Evolutionary conservation across 768 basidiomycete species (phyloP).

Genomic region (Crepidotus variabilis): DNA sequence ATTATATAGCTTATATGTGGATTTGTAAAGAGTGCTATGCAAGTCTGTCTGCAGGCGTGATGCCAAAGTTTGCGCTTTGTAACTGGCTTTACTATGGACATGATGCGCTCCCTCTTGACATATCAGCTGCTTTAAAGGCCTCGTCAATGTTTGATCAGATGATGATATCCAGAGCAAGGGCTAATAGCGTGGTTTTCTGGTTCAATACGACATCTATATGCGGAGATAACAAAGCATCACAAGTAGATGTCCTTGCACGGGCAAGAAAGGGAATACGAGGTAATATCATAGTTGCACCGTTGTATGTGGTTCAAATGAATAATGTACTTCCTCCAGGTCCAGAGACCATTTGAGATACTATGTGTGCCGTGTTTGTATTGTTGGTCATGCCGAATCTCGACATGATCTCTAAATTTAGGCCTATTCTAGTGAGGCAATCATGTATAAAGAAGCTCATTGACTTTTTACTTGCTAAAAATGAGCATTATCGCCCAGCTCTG

Average conservation of each 20-base stretch:
- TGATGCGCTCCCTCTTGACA: constrained; percentile 9
- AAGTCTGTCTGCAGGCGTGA: not conserved
- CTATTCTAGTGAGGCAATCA: constrained; percentile 7
- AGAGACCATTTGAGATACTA: constrained; percentile 6
- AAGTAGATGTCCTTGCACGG: not conserved
- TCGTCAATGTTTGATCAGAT: constrained; percentile 6
- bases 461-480: constrained; percentile 7
- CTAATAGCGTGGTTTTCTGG: constrained; percentile 4
- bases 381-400: not conserved
- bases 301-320: constrained; percentile 6
- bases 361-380: constrained; percentile 9
- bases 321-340: not conserved
- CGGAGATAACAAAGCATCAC: too few relatives aligned
- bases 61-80: constrained; percentile 22
- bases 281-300: constrained; percentile 10
- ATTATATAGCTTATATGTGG: not conserved
- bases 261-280: constrained; percentile 10
- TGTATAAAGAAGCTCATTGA: constrained; percentile 7
- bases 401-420: not conserved
- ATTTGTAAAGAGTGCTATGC: not conserved
- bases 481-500: not conserved
- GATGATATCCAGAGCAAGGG: constrained; percentile 2
- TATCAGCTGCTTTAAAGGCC: too few relatives aligned
- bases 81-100: constrained; percentile 19
- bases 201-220: not conserved